Evolutionary conservation across 1,284 basidiomycete genomes (phyloP), one percentile per base, ranked within the genome.

Genomic region (Rhodotorula sp.): DNA sequence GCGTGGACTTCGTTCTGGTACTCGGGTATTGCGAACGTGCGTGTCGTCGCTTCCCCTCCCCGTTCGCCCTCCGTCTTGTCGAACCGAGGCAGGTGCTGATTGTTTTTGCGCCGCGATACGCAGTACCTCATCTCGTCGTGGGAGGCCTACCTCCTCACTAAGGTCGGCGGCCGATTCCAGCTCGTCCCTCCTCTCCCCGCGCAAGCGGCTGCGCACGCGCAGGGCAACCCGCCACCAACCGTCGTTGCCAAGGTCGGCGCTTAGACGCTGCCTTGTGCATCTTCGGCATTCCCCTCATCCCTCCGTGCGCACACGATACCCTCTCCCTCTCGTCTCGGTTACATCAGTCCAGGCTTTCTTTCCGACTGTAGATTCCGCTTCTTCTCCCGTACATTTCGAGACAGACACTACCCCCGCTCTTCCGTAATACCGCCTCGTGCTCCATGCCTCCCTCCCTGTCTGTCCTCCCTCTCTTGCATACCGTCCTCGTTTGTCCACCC

Each of bases 141-240:
- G 67, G 74, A 75, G 44, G 42, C 61, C n/a, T 75, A 75, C 67
- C 63, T 75, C 53, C 66, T 75, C n/a, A 70, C 71, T 13, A 67
- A 70, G 58, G 62, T 67, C 9, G 74, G 66, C 46, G 74, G 74
- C 50, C 45, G 49, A 0, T 71, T 74, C 59, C 44, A 41, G 8
- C 48, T 50, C n/a, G 63, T 66, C 25, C 64, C 64, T 21, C 70
- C 70, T 44, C 14, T 44, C 41, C 19, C 61, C 14, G 13, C 48
- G 45, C 23, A 16, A 21, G 34, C 46, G 1, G 46, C n/a, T 16
- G 19, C n/a, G 2, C 54, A 41, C 48, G 45, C 53, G 3, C 34
- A 25, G n/a, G 57, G 23, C n/a, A 17, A 34, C 14, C 48, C 34
- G 9, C 21, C 48, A 23, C 60, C 60, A 8, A 23, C 49, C 5